These are phyloP conservation scores for Acanthamoeba lenticulata DNA, from an alignment of 208 protist genomes.

Conservation along the genomic window DNA sequence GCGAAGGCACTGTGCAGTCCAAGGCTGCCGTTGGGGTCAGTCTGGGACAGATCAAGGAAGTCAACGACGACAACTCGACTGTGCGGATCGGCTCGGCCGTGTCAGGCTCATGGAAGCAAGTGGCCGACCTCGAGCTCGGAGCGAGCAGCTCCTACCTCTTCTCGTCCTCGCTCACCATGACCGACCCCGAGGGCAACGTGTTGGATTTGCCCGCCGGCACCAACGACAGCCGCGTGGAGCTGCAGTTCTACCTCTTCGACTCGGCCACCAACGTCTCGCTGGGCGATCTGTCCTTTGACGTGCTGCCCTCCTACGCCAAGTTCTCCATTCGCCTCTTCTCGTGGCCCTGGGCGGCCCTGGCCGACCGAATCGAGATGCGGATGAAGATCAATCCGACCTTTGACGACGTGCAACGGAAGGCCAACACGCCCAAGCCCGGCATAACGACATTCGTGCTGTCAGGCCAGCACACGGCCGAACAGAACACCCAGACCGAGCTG, in stretches of 20 bases:
- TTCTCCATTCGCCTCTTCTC: background rate
- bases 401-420: background rate
- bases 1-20: background rate
- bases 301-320: conserved; percentile 1
- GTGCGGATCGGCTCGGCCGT: background rate
- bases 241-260: conserved; percentile 9
- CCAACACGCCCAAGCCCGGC: background rate
- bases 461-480: background rate
- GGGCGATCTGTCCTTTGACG: background rate
- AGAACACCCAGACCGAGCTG: background rate
- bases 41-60: background rate
- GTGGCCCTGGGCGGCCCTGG: background rate
- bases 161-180: background rate
- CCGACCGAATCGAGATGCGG: background rate
- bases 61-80: background rate
- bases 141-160: background rate
- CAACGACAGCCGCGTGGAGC: background rate
- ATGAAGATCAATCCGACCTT: conserved; percentile 10
- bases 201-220: background rate
- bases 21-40: background rate
- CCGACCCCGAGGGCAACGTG: background rate
- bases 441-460: background rate
- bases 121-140: background rate
- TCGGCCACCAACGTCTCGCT: background rate
- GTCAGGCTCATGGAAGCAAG: background rate